phyloP scores from a whole-genome alignment of 768 basidiomycete genomes.

The Phlegmacium glaucopus region DNA sequence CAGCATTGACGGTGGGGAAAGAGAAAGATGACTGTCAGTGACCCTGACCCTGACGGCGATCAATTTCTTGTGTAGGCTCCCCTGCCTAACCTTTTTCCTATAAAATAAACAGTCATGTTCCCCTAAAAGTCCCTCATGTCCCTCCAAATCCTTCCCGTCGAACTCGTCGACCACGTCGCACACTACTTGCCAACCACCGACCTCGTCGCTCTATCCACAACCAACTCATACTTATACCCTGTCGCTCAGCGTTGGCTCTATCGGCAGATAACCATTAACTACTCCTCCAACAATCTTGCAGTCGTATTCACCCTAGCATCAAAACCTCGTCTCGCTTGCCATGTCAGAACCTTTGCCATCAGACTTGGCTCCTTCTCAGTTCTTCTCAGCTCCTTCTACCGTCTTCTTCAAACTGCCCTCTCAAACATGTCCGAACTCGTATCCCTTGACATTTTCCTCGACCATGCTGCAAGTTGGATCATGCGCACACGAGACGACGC shows the following conservation, averaged over 20 bases:
- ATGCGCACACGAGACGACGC: constrained; percentile 30
- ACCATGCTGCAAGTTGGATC: constrained; percentile 52
- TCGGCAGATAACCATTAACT: constrained; percentile 47
- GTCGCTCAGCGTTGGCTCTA: constrained; percentile 64
- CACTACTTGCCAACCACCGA: constrained; percentile 24
- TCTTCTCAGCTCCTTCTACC: constrained; percentile 46
- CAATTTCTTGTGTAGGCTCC: constrained; percentile 26
- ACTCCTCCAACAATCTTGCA: constrained; percentile 40
- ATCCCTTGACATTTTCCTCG: constrained; percentile 54
- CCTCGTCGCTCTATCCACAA: constrained; percentile 49
- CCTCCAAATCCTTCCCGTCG: constrained; percentile 48
- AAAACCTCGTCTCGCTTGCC: constrained; percentile 52
- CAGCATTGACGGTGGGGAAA: constrained; percentile 12
- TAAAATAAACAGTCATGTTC: constrained; percentile 15
- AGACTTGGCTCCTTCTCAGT: constrained; percentile 39
- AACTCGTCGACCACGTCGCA: constrained; percentile 58
- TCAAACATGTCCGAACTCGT: constrained; percentile 57
- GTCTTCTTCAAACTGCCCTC: constrained; percentile 49
- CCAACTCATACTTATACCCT: constrained; percentile 37
- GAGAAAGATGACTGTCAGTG: constrained; percentile 20
- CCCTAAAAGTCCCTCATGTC: constrained; percentile 33
- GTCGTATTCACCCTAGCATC: constrained; percentile 55
- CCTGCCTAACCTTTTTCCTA: constrained; percentile 2
- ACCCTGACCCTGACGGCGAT: constrained; percentile 34
- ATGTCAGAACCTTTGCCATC: constrained; percentile 62